Conservation (phyloP, 2,329 filamentous ascomycete species). For the Diaporthe velutina region DNA sequence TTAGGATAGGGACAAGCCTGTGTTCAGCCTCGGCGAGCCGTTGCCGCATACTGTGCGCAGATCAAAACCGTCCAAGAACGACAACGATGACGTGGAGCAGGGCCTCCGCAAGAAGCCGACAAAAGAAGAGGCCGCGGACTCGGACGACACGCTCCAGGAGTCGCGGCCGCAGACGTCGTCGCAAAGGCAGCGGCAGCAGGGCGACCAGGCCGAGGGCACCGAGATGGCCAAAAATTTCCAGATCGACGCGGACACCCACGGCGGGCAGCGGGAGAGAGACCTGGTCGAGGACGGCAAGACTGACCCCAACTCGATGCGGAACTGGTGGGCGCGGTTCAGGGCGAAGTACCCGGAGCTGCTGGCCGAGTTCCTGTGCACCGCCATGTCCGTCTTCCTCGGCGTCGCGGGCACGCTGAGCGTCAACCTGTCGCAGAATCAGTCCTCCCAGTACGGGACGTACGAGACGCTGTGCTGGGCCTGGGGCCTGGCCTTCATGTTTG, state of each 20-base stretch:
- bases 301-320: conserved; percentile 44
- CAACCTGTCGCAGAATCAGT: conserved; percentile 44
- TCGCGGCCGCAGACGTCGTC: background rate
- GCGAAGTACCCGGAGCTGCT: conserved; percentile 47
- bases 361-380: conserved; percentile 47
- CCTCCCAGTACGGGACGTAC: conserved; percentile 44
- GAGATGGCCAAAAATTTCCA: conserved; percentile 41
- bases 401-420: conserved; percentile 46
- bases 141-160: background rate
- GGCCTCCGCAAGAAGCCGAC: conserved; percentile 27
- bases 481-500: conserved; percentile 50
- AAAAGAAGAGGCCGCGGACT: background rate
- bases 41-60: conserved; percentile 42
- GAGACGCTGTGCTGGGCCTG: conserved; percentile 48
- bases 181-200: conserved; percentile 34
- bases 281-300: conserved; percentile 41
- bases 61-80: background rate
- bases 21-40: conserved; percentile 45
- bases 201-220: conserved; percentile 37
- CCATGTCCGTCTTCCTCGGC: conserved; percentile 46
- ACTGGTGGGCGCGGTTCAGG: conserved; percentile 48
- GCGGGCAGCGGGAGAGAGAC: conserved; percentile 41
- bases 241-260: conserved; percentile 44
- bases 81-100: conserved; percentile 35
- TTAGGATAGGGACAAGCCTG: conserved; percentile 39